Evolutionary conservation across 176 grass and related monocot species (phyloP).

Genomic region (Tillandsia leiboldiana): DNA sequence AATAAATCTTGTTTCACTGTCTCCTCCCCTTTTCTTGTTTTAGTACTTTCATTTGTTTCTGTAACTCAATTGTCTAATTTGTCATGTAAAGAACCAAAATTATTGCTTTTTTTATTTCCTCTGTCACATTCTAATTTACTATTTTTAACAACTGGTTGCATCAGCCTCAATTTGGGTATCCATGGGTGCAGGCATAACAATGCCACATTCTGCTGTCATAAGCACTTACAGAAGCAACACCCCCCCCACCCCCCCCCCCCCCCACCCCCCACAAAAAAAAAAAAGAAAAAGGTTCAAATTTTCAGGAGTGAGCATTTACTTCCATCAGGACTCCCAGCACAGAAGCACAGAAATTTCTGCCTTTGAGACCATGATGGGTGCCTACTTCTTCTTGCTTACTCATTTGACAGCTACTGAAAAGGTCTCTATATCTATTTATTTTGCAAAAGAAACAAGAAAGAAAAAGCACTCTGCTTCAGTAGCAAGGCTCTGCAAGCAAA

Average conservation of each 20-base stretch:
- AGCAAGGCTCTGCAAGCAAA: neutral
- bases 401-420: slow-evolving; percentile 5
- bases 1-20: slow-evolving; percentile 8
- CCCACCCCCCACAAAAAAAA: too few relatives aligned
- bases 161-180: neutral
- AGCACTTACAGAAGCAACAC: neutral
- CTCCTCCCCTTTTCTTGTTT: neutral
- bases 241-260: too few relatives aligned
- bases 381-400: neutral
- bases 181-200: neutral
- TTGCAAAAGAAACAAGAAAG: too few relatives aligned
- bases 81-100: neutral
- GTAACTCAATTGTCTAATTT: neutral
- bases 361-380: neutral
- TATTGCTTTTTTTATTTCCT: neutral
- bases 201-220: neutral
- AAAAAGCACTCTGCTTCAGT: neutral
- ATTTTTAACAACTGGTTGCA: neutral
- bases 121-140: neutral
- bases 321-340: neutral
- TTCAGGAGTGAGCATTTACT: neutral
- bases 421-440: too few relatives aligned
- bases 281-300: neutral
- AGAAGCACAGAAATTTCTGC: neutral
- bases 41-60: slow-evolving; percentile 2